Conservation (phyloP, 257 asterid genomes). For the Petunia axillaris region DNA sequence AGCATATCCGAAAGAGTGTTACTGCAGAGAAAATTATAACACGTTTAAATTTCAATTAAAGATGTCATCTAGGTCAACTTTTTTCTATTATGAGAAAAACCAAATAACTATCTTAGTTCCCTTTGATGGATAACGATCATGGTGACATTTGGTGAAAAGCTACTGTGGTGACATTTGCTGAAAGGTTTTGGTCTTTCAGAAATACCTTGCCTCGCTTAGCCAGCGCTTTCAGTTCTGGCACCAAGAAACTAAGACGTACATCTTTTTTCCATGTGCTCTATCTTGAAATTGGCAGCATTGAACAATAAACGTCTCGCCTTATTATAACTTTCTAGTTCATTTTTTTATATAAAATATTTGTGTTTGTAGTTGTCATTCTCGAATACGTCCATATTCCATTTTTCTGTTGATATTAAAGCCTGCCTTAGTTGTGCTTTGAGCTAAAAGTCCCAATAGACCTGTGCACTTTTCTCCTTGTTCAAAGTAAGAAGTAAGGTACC, state of each 20-base stretch:
- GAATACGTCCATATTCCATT: conserved; percentile 9
- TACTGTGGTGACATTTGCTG: background rate
- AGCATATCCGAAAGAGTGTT: conserved; percentile 7
- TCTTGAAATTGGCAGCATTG: background rate
- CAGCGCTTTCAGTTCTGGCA: background rate
- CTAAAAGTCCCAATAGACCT: conserved; percentile 6
- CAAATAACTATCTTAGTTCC: conserved; percentile 4
- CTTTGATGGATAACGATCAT: background rate
- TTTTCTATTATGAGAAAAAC: conserved; percentile 7
- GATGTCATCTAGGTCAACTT: background rate
- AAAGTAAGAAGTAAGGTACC: conserved; percentile 9
- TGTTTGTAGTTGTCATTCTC: conserved; percentile 18
- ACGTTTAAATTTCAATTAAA: background rate
- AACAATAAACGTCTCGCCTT: conserved; percentile 5
- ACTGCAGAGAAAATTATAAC: background rate
- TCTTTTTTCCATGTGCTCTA: conserved; percentile 9
- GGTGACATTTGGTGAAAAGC: background rate
- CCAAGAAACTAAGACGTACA: background rate
- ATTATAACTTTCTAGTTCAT: background rate
- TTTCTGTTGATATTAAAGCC: background rate
- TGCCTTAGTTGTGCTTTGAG: background rate
- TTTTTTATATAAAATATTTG: background rate
- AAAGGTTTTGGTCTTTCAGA: background rate
- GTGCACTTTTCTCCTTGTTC: conserved; percentile 11
- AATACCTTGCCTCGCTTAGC: background rate